Conservation (phyloP, 306 rosid species). For the apple (Malus domestica) region DNA sequence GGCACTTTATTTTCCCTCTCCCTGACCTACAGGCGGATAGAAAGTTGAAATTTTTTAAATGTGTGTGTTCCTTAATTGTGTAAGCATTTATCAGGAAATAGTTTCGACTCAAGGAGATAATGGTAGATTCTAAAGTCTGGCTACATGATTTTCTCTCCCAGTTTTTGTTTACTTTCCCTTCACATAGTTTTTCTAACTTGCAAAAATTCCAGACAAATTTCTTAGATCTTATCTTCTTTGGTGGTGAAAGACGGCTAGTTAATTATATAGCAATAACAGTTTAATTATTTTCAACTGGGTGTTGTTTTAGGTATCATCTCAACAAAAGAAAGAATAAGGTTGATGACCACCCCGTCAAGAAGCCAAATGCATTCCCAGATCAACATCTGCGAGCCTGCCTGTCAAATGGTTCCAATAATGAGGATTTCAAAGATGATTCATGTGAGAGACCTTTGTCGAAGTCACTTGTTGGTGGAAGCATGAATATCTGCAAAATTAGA, state of each 20-base stretch:
- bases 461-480: conserved; percentile 78
- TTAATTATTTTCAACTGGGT: not conserved
- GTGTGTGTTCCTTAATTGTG: not conserved
- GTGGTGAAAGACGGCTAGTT: not conserved
- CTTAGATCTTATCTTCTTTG: not conserved
- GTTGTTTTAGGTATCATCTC: conserved; percentile 64
- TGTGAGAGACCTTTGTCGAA: conserved; percentile 48
- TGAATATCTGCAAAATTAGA: conserved; percentile 72
- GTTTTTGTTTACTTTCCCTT: not conserved
- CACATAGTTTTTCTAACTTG: not conserved
- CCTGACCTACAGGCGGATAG: not conserved
- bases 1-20: not conserved
- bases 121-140: not conserved
- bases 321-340: conserved; percentile 58
- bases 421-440: conserved; percentile 59
- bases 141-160: not conserved
- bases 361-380: conserved; percentile 37
- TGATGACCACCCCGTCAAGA: conserved; percentile 35
- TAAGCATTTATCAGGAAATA: not conserved
- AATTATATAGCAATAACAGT: not conserved
- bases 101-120: not conserved
- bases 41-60: not conserved
- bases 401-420: conserved; percentile 38
- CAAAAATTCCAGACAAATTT: not conserved
- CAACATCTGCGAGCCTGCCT: conserved; percentile 31